Evolutionary conservation across 116 monocot species (phyloP).

Genomic region (Dioscorea cayenensis): DNA sequence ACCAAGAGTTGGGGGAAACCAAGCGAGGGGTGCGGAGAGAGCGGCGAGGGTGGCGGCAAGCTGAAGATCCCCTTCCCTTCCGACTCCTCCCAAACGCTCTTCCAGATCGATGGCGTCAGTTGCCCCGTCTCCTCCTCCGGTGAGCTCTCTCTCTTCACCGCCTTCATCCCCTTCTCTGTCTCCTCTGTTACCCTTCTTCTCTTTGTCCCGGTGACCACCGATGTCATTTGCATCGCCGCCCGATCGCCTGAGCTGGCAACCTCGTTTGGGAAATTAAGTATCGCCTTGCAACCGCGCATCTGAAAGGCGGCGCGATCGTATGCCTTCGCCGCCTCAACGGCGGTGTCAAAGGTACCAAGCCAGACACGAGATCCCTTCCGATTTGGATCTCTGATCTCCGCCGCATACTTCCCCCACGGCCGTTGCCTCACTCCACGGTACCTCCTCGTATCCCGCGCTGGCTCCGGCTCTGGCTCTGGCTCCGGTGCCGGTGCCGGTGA

Average conservation of each 20-base stretch:
- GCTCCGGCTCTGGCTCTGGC: not conserved
- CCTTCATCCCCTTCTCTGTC: not conserved
- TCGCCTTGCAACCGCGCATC: constrained; percentile 38
- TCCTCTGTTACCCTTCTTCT: constrained; percentile 6
- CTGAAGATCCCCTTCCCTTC: constrained; percentile 10
- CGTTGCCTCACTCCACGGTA: constrained; percentile 48
- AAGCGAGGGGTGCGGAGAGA: constrained; percentile 9
- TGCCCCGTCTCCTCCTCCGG: not conserved
- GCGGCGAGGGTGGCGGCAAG: constrained; percentile 36
- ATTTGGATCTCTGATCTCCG: constrained; percentile 53
- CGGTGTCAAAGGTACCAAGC: constrained; percentile 56
- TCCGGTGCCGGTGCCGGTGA: too few relatives aligned
- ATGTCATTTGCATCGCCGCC: not conserved
- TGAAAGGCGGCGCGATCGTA: constrained; percentile 44
- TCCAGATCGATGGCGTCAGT: constrained; percentile 11
- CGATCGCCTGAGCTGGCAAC: constrained; percentile 13
- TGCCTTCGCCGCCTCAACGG: constrained; percentile 46
- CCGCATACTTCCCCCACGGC: constrained; percentile 58
- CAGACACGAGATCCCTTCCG: constrained; percentile 42
- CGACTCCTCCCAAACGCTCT: not conserved
- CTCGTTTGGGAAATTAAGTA: constrained; percentile 53
- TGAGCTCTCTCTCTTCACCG: not conserved
- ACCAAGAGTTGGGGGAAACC: constrained; percentile 10
- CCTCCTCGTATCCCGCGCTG: constrained; percentile 7
- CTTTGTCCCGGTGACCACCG: not conserved